Evolutionary conservation across 768 basidiomycete genomes (phyloP).

Genomic region (Leucocoprinus birnbaumii): DNA sequence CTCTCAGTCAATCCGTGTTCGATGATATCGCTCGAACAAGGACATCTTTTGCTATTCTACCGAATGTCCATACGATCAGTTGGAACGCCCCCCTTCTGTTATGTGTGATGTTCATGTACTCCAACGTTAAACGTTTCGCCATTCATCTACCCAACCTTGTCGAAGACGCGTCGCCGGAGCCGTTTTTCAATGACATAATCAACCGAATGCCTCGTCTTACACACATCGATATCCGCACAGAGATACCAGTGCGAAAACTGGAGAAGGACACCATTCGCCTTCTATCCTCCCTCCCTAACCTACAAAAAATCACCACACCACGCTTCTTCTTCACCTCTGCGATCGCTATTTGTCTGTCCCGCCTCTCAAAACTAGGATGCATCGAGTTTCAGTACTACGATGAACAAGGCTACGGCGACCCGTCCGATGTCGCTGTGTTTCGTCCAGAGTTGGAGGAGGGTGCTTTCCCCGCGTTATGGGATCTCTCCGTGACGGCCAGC

Average conservation of each 20-base stretch:
- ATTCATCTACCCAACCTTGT: slow-evolving; percentile 7
- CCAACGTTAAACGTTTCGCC: slow-evolving; percentile 10
- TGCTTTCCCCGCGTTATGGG: slow-evolving; percentile 9
- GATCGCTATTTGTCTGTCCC: slow-evolving; percentile 5
- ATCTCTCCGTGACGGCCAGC: slow-evolving; percentile 5
- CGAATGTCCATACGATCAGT: slow-evolving; percentile 13
- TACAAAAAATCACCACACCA: slow-evolving; percentile 9
- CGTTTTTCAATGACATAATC: slow-evolving; percentile 10
- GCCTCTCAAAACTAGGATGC: slow-evolving; percentile 8
- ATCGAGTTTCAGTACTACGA: slow-evolving; percentile 13
- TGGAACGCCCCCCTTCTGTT: slow-evolving; percentile 14
- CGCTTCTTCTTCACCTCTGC: slow-evolving; percentile 9
- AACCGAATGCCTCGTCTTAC: slow-evolving; percentile 13
- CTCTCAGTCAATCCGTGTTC: slow-evolving; percentile 1
- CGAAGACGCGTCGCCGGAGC: neutral
- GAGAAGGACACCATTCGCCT: slow-evolving; percentile 5
- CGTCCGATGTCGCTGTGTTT: slow-evolving; percentile 1
- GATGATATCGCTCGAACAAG: slow-evolving; percentile 14
- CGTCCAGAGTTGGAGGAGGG: slow-evolving; percentile 3
- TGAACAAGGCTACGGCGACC: slow-evolving; percentile 3
- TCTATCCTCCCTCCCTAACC: slow-evolving; percentile 2
- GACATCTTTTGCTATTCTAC: slow-evolving; percentile 9
- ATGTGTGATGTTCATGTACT: slow-evolving; percentile 15
- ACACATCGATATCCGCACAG: slow-evolving; percentile 5
- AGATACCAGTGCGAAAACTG: slow-evolving; percentile 6